Conservation (phyloP, 1,284 basidiomycete genomes). For the Irpex rosettiformis region DNA sequence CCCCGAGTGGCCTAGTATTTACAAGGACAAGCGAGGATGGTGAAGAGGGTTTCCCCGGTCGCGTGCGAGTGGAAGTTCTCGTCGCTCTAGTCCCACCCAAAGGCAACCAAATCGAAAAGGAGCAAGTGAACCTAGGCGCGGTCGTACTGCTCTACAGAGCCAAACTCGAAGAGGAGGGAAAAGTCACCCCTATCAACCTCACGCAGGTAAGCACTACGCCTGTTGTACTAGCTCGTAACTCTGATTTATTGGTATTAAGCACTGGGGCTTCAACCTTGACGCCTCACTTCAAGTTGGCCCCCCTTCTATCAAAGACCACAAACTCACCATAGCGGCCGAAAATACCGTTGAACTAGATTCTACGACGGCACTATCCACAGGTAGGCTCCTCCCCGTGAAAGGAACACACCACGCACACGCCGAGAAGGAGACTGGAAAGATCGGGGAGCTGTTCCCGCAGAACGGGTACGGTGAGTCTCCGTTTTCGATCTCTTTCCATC, state of each 20-base stretch:
- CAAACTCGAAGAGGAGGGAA: slow-evolving; percentile 44
- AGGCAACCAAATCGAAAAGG: slow-evolving; percentile 23
- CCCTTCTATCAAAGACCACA: slow-evolving; percentile 53
- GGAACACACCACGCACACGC: slow-evolving; percentile 48
- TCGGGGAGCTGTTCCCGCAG: slow-evolving; percentile 56
- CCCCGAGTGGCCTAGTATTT: slow-evolving; percentile 48
- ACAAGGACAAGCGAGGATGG: slow-evolving; percentile 56
- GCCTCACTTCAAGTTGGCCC: slow-evolving; percentile 48
- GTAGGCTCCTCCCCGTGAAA: slow-evolving; percentile 43
- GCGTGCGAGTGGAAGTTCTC: slow-evolving; percentile 55
- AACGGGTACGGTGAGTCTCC: slow-evolving; percentile 50
- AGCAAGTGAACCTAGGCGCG: slow-evolving; percentile 54
- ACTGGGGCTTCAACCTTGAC: slow-evolving; percentile 80
- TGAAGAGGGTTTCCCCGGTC: slow-evolving; percentile 67
- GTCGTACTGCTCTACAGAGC: slow-evolving; percentile 65
- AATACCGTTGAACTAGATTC: slow-evolving; percentile 46
- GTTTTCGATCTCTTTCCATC: neutral
- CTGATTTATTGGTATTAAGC: slow-evolving; percentile 35
- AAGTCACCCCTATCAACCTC: slow-evolving; percentile 68
- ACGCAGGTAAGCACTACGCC: slow-evolving; percentile 49
- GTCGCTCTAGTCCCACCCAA: slow-evolving; percentile 44
- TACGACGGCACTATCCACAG: slow-evolving; percentile 50
- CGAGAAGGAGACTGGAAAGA: slow-evolving; percentile 41
- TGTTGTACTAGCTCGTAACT: neutral
- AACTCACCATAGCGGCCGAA: slow-evolving; percentile 56